These are phyloP conservation scores for Polyporus arcularius DNA, from an alignment of 768 basidiomycete species.

Conservation along the genomic window DNA sequence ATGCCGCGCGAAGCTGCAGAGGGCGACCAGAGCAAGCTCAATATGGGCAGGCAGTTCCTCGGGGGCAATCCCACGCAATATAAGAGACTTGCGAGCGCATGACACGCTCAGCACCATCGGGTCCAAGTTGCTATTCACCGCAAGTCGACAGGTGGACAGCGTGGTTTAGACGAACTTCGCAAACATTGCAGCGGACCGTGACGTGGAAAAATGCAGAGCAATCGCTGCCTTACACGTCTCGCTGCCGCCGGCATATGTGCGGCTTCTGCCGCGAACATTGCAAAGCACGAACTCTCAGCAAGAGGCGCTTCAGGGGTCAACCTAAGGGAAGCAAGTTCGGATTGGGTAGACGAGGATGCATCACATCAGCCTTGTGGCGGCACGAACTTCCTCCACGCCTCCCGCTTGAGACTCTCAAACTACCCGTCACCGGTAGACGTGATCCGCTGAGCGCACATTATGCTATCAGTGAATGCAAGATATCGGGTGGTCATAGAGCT, in stretches of 20 bases:
- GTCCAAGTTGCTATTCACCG: constrained; percentile 16
- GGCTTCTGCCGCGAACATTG: constrained; percentile 18
- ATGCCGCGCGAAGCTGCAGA: constrained; percentile 15
- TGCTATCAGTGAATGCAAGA: constrained; percentile 15
- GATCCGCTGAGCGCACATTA: constrained; percentile 59
- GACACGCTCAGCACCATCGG: constrained; percentile 5
- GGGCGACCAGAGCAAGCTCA: constrained; percentile 18
- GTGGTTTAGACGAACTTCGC: constrained; percentile 4
- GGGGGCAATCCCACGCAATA: constrained; percentile 11
- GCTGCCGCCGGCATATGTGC: constrained; percentile 9
- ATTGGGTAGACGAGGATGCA: constrained; percentile 19
- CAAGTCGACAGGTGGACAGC: constrained; percentile 7
- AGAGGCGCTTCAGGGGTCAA: not conserved
- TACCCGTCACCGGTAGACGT: constrained; percentile 72
- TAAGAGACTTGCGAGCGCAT: constrained; percentile 14
- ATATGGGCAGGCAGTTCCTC: constrained; percentile 15
- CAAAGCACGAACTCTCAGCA: constrained; percentile 10
- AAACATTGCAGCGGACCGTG: constrained; percentile 5
- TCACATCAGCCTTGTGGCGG: constrained; percentile 26
- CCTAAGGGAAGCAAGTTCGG: constrained; percentile 6
- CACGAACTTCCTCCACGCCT: constrained; percentile 13
- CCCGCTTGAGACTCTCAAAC: constrained; percentile 1
- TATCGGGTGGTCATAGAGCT: constrained; percentile 4
- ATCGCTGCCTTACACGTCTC: constrained; percentile 4
- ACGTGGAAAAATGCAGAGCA: not conserved